Percentiles rank a stretch among this genome's conserved stretches.
Evolutionary conservation across 2,329 filamentous ascomycete genomes (phyloP).

Genomic region (Emericellopsis atlantica): DNA sequence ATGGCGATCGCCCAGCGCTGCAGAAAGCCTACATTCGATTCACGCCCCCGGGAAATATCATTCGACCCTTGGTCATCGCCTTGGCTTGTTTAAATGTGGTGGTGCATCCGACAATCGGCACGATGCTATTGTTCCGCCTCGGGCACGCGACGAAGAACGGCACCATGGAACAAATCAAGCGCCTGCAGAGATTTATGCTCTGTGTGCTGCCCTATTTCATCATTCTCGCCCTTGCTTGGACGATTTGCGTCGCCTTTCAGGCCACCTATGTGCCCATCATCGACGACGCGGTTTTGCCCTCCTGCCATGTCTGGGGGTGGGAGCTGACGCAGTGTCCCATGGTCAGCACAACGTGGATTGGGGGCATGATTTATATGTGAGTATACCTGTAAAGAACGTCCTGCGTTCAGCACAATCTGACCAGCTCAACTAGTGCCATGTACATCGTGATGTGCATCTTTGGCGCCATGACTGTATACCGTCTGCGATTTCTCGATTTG

Average conservation of each 20-base stretch:
- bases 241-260: background rate
- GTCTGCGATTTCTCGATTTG: too few species aligned
- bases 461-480: too few species aligned
- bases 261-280: background rate
- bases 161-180: background rate
- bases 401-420: too few species aligned
- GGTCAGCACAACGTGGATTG: background rate
- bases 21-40: too few species aligned
- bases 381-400: background rate
- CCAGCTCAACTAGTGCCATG: background rate
- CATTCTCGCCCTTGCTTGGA: background rate
- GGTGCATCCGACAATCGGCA: too few species aligned
- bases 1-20: too few species aligned
- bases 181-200: background rate
- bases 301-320: background rate
- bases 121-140: too few species aligned
- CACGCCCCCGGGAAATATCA: too few species aligned
- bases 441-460: background rate
- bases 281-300: background rate
- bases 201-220: background rate
- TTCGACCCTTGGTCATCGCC: too few species aligned
- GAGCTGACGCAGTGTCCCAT: background rate
- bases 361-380: background rate
- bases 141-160: too few species aligned
- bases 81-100: too few species aligned